Evolutionary conservation across 345 rosid species (phyloP).

Genomic region (Lepidium sativum): DNA sequence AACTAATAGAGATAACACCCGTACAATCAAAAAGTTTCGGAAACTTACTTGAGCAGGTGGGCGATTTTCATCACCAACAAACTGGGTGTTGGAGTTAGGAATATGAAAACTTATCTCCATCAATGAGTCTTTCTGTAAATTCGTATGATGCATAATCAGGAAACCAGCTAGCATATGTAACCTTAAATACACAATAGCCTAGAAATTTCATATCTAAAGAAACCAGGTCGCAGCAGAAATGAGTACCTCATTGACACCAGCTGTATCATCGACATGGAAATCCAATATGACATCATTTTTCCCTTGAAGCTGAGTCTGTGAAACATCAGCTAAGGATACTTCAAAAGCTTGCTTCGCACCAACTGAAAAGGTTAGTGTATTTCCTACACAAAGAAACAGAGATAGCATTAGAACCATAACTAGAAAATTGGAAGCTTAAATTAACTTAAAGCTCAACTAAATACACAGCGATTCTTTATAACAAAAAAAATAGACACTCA

Average conservation of each 20-base stretch:
- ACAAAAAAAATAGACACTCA: no score
- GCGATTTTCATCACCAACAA: slow-evolving; percentile 4
- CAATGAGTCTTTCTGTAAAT: slow-evolving; percentile 66
- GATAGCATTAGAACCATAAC: neutral
- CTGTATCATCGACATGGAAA: slow-evolving; percentile 95
- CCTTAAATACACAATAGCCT: neutral
- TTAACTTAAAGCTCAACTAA: neutral
- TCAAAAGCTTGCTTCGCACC: slow-evolving; percentile 95
- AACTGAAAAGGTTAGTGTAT: slow-evolving; percentile 70
- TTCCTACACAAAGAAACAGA: slow-evolving; percentile 39
- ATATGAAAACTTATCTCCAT: slow-evolving; percentile 64
- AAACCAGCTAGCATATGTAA: neutral
- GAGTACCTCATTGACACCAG: no score
- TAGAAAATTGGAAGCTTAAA: neutral
- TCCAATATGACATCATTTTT: slow-evolving; percentile 88
- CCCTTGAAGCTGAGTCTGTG: slow-evolving; percentile 87
- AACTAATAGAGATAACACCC: no score
- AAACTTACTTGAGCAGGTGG: slow-evolving; percentile 78
- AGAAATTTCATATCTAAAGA: neutral
- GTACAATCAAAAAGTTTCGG: neutral
- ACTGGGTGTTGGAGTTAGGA: no score
- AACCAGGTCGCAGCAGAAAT: neutral
- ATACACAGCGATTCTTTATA: neutral
- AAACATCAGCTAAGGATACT: slow-evolving; percentile 81
- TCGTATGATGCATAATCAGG: neutral